These are phyloP conservation scores for Colletotrichum siamense DNA, from an alignment of 2,329 filamentous ascomycete genomes.

Conservation along the genomic window DNA sequence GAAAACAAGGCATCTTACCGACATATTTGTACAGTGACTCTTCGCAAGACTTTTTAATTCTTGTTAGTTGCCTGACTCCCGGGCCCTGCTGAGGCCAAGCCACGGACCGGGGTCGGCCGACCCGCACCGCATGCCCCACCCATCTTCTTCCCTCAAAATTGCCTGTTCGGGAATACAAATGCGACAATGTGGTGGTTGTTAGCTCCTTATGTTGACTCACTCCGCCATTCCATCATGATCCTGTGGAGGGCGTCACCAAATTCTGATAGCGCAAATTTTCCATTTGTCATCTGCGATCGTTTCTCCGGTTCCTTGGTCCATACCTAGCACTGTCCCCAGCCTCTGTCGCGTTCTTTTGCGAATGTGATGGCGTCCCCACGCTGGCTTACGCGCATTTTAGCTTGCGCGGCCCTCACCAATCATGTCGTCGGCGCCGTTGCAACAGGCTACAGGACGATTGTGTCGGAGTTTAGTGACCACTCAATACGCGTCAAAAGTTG, in stretches of 20 bases:
- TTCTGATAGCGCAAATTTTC: background rate
- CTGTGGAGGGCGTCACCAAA: background rate
- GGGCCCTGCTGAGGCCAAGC: background rate
- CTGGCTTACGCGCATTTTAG: background rate
- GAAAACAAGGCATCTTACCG: background rate
- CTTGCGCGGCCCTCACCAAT: background rate
- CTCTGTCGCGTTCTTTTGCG: background rate
- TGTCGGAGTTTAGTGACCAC: background rate
- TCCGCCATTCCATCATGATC: background rate
- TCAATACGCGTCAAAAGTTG: slow-evolving; percentile 1
- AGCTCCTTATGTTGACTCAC: background rate
- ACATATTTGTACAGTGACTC: background rate
- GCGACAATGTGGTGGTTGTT: background rate
- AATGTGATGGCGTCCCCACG: background rate
- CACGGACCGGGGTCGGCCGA: background rate
- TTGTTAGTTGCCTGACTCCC: background rate
- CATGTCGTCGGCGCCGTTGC: background rate
- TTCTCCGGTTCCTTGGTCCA: background rate
- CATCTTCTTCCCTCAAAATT: background rate
- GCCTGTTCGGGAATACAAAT: slow-evolving; percentile 5
- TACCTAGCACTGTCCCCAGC: background rate
- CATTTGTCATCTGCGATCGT: background rate
- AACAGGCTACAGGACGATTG: background rate
- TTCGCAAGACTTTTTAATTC: background rate
- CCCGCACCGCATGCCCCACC: background rate